phyloP scores from a whole-genome alignment of 495 filamentous ascomycete species.

The Penicillium cataractarum region DNA sequence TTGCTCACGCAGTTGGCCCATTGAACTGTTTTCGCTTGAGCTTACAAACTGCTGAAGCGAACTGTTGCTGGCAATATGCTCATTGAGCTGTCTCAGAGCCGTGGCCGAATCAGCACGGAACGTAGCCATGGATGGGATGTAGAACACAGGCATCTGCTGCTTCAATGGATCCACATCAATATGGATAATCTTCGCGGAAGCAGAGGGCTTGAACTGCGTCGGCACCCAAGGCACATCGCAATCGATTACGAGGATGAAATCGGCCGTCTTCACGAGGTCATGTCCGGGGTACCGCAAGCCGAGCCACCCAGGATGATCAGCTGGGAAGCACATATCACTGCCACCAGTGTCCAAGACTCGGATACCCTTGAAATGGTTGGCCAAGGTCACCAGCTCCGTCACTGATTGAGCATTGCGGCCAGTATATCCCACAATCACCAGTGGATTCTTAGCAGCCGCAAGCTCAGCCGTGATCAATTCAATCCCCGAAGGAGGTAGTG shows the following conservation, averaged over 20 bases:
- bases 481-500: constrained; percentile 66
- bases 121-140: constrained; percentile 70
- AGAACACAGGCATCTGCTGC: constrained; percentile 83
- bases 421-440: constrained; percentile 82
- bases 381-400: constrained; percentile 72
- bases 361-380: constrained; percentile 75
- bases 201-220: constrained; percentile 58
- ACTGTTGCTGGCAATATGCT: constrained; percentile 52
- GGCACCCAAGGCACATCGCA: constrained; percentile 82
- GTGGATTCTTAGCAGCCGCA: constrained; percentile 70
- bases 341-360: constrained; percentile 88
- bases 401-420: constrained; percentile 76
- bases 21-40: constrained; percentile 46
- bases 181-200: constrained; percentile 71
- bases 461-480: constrained; percentile 71
- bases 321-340: constrained; percentile 95
- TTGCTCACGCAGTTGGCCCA: constrained; percentile 60
- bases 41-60: constrained; percentile 49
- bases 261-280: constrained; percentile 72
- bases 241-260: constrained; percentile 84
- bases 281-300: constrained; percentile 79
- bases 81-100: constrained; percentile 71
- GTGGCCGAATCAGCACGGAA: constrained; percentile 77
- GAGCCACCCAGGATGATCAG: constrained; percentile 72
- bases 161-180: constrained; percentile 88